Evolutionary conservation across 148 eudicot species (phyloP).

Genomic region (Salicornia ramosissima): DNA sequence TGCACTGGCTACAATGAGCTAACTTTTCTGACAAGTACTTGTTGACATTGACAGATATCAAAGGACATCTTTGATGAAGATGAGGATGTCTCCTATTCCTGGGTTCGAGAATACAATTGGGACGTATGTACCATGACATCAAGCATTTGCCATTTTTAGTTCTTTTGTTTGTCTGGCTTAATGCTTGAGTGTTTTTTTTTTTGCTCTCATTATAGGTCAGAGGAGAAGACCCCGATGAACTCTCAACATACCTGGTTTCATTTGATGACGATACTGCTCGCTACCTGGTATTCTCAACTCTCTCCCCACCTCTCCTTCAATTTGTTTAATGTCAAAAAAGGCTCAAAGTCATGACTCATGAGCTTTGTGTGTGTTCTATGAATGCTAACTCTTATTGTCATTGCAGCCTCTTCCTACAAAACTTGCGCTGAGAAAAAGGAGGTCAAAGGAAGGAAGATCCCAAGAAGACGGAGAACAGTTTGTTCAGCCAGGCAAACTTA

Average conservation of each 20-base stretch:
- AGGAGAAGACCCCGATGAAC: conserved; percentile 85
- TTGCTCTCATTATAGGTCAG: conserved; percentile 49
- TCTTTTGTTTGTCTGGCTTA: not conserved
- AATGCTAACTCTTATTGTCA: conserved; percentile 2
- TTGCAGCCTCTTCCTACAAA: conserved; percentile 88
- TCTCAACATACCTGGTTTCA: conserved; percentile 72
- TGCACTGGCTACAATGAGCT: not conserved
- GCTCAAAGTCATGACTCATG: not conserved
- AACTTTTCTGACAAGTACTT: not conserved
- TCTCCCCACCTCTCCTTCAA: not conserved
- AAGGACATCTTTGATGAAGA: conserved; percentile 81
- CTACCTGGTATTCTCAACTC: conserved; percentile 50
- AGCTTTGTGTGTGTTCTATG: conserved; percentile 6
- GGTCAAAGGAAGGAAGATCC: conserved; percentile 80
- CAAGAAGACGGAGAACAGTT: conserved; percentile 77
- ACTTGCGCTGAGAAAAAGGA: conserved; percentile 77
- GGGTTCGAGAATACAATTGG: conserved; percentile 98
- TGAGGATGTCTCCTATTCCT: conserved; percentile 77
- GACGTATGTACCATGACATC: conserved; percentile 54
- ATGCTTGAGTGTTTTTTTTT: not conserved
- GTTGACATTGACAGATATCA: conserved; percentile 54
- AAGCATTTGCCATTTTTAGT: not conserved
- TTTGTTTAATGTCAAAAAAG: not conserved
- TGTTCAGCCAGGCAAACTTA: conserved; percentile 62
- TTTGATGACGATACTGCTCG: conserved; percentile 79